These are phyloP conservation scores for Penicillium herquei DNA, from an alignment of 495 filamentous ascomycete genomes.

Conservation along the genomic window DNA sequence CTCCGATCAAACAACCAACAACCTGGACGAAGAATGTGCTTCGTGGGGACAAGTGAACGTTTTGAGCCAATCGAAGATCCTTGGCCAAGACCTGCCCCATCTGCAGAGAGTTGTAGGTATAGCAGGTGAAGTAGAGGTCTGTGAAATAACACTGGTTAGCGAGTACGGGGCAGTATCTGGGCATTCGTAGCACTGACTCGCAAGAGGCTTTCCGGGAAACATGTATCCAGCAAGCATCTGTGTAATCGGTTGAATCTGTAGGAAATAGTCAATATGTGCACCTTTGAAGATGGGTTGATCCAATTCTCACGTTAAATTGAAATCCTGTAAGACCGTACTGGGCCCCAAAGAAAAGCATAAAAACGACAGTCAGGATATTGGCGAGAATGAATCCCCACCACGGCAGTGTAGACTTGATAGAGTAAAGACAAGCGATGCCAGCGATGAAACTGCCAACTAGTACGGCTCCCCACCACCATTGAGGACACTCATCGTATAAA, in stretches of 20 bases:
- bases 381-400: conserved; percentile 51
- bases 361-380: conserved; percentile 32
- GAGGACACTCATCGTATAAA: neutral
- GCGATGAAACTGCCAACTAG: conserved; percentile 41
- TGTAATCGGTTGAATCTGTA: conserved; percentile 26
- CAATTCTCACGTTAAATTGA: conserved; percentile 8
- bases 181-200: conserved; percentile 9
- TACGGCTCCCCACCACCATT: conserved; percentile 11
- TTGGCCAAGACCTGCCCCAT: conserved; percentile 28
- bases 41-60: conserved; percentile 31
- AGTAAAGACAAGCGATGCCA: conserved; percentile 40
- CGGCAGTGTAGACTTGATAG: conserved; percentile 45
- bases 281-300: too few species aligned
- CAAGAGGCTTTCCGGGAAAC: conserved; percentile 32
- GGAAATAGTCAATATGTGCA: neutral
- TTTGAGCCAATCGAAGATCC: conserved; percentile 43
- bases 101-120: conserved; percentile 29
- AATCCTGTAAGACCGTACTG: conserved; percentile 41
- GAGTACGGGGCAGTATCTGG: neutral
- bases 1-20: conserved; percentile 34
- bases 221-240: conserved; percentile 41
- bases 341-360: conserved; percentile 34
- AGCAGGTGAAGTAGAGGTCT: conserved; percentile 28
- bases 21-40: conserved; percentile 36
- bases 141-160: neutral